A percentile compares a stretch with the other conserved stretches of the same genome.
phyloP scores from a whole-genome alignment of 352 stramenopile genomes.

The Pythium monospermum region DNA sequence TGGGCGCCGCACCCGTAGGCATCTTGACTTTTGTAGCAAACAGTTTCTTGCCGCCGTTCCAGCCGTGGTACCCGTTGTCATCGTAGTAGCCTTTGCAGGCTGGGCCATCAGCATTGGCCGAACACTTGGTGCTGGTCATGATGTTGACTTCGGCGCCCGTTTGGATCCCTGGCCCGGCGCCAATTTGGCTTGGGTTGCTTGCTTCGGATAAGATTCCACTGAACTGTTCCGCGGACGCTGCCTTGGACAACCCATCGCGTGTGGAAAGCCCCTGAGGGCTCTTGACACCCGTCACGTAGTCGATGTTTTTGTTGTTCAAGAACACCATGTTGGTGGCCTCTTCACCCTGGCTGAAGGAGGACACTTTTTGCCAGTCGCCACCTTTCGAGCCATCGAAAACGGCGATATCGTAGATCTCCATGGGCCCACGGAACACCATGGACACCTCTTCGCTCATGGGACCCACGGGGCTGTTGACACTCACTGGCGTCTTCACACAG shows the following conservation, averaged over 20 bases:
- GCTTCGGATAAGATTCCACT: slow-evolving; percentile 44
- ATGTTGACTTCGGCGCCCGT: slow-evolving; percentile 77
- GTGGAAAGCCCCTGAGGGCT: slow-evolving; percentile 51
- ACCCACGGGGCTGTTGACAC: slow-evolving; percentile 41
- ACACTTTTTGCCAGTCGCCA: slow-evolving; percentile 39
- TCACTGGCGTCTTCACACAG: slow-evolving; percentile 38
- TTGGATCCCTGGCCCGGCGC: slow-evolving; percentile 43
- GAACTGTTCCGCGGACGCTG: slow-evolving; percentile 31
- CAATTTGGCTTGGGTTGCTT: slow-evolving; percentile 30
- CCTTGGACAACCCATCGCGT: slow-evolving; percentile 29
- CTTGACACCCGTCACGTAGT: slow-evolving; percentile 36
- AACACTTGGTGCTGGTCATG: slow-evolving; percentile 55
- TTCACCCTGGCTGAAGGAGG: slow-evolving; percentile 37
- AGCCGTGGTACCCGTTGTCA: slow-evolving; percentile 62
- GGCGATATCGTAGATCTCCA: slow-evolving; percentile 57
- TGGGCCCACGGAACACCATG: slow-evolving; percentile 58
- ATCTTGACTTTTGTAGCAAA: slow-evolving; percentile 73
- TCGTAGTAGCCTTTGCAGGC: slow-evolving; percentile 67
- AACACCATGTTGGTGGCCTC: slow-evolving; percentile 55
- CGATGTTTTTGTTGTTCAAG: slow-evolving; percentile 76
- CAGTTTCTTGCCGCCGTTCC: slow-evolving; percentile 71
- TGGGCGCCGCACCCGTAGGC: slow-evolving; percentile 30
- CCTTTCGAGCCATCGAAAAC: slow-evolving; percentile 32
- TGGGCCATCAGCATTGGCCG: slow-evolving; percentile 16
- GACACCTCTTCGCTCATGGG: slow-evolving; percentile 55